Base-by-base conservation (phyloP, 2,329 filamentous ascomycete genomes). In the Plectosphaerella sp. region DNA sequence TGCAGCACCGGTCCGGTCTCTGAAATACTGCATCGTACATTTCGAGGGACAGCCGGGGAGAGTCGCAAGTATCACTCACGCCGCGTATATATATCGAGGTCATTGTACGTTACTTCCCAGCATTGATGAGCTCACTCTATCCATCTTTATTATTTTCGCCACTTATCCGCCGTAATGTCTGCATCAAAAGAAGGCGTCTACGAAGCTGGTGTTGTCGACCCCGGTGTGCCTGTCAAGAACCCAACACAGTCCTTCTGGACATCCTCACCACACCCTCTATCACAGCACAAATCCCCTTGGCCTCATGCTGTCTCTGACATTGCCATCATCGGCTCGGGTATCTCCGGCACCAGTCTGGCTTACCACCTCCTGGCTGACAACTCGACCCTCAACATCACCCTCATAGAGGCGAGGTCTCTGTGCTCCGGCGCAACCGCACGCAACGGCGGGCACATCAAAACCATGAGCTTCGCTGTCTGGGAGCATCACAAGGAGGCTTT, bases 251-350 rank as follows among this genome's bases (percentile, higher is more conserved):
- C 58, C 8, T 61, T 53, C 45, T 61, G 59, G 59, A 51, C 58
- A 8, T 50, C 51, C 8, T 48, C 50, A 14, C 56, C 53, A 2
- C 45, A 46, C 25, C n/a, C 42, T 1, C 20, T 35, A 8, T 43
- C 53, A 25, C 49, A 51, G 15, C 55, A 54, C 51, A 52, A 48
- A 22, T 58, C 58, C 1, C 51, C 55, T 28, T 60, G 58, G 55
- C 52, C 49, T 4, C 11, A 39, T 5, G 51, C 54, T 2, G 12
- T 49, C 4, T 50, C 25, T 5, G 59, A 61, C 28, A 41, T 61
- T 35, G 55, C 54, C 42, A 59, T 61, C 45, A 62, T 62, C 14
- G 58, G 58, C 16, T 57, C 61, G 15, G 57, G 60, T 5, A 52
- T 61, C 12, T 55, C 57, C 1, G 54, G 56, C 16, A 58, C 54